Percentiles rank a stretch among this genome's conserved stretches.
Conservation (phyloP, 768 basidiomycete genomes). For the Pisolithus tinctorius region DNA sequence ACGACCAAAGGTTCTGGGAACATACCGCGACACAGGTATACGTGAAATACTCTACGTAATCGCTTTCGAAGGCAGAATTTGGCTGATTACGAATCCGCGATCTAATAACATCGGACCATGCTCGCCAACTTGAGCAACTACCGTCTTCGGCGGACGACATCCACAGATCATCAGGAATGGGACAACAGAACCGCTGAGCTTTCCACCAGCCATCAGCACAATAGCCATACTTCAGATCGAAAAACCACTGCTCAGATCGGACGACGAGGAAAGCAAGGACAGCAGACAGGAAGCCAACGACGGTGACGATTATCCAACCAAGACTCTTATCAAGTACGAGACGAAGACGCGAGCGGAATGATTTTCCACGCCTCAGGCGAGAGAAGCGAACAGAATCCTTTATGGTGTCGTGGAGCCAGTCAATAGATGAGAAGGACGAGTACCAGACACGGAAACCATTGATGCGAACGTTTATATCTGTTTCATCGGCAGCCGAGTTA, state of each 20-base stretch:
- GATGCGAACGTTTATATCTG: slow-evolving; percentile 54
- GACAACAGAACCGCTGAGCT: slow-evolving; percentile 81
- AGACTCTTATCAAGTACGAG: slow-evolving; percentile 68
- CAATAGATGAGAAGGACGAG: slow-evolving; percentile 83
- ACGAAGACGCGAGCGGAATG: slow-evolving; percentile 57
- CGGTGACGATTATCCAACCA: slow-evolving; percentile 86
- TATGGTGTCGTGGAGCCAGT: slow-evolving; percentile 96
- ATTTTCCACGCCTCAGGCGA: slow-evolving; percentile 61
- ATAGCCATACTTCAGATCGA: slow-evolving; percentile 90
- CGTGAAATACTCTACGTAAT: slow-evolving; percentile 56
- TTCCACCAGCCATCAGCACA: slow-evolving; percentile 66
- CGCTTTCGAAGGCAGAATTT: slow-evolving; percentile 15
- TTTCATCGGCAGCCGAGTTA: slow-evolving; percentile 28
- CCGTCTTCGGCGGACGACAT: slow-evolving; percentile 21
- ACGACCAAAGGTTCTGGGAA: slow-evolving; percentile 7
- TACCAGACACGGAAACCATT: slow-evolving; percentile 88
- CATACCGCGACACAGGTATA: slow-evolving; percentile 79
- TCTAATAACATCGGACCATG: slow-evolving; percentile 62
- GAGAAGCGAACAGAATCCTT: slow-evolving; percentile 85
- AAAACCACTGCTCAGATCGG: slow-evolving; percentile 80
- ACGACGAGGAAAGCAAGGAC: slow-evolving; percentile 82
- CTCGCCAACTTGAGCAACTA: slow-evolving; percentile 61
- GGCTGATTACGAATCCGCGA: slow-evolving; percentile 14
- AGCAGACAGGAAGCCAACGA: slow-evolving; percentile 84
- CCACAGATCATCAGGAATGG: slow-evolving; percentile 18